Conservation (phyloP, 2,329 filamentous ascomycete genomes). For the Paracorniculantispora psalliotae region DNA sequence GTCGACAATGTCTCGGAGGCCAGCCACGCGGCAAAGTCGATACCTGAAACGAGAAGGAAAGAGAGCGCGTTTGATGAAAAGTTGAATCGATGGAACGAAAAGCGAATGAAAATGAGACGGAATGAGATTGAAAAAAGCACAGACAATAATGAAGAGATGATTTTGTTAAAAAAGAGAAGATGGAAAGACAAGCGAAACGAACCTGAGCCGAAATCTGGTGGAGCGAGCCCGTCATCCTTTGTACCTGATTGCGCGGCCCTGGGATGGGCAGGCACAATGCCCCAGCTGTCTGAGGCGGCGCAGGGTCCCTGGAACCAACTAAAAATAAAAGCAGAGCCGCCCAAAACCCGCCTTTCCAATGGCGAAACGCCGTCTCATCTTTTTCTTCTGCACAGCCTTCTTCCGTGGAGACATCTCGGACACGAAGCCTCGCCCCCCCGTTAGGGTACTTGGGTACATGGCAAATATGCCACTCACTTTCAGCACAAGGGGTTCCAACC, state of each 20-base stretch:
- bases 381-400: not conserved
- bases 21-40: not conserved
- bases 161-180: not conserved
- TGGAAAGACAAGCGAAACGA: not conserved
- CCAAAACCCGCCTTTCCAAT: not conserved
- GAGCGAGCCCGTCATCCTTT: slow-evolving; percentile 2
- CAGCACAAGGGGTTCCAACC: too few species aligned
- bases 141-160: not conserved
- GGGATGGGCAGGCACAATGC: not conserved
- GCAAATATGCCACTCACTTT: too few species aligned
- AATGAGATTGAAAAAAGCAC: not conserved
- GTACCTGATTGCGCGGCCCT: not conserved
- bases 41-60: not conserved
- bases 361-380: not conserved
- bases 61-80: not conserved
- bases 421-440: too few species aligned
- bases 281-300: not conserved
- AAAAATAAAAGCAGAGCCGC: too few species aligned
- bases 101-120: not conserved
- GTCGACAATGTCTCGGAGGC: not conserved
- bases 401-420: not conserved
- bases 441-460: too few species aligned
- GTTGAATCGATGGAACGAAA: too few species aligned
- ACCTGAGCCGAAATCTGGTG: not conserved
- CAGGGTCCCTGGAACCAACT: not conserved